Conservation (phyloP, 2,329 filamentous ascomycete genomes). For the Fusarium tjaetaba region DNA sequence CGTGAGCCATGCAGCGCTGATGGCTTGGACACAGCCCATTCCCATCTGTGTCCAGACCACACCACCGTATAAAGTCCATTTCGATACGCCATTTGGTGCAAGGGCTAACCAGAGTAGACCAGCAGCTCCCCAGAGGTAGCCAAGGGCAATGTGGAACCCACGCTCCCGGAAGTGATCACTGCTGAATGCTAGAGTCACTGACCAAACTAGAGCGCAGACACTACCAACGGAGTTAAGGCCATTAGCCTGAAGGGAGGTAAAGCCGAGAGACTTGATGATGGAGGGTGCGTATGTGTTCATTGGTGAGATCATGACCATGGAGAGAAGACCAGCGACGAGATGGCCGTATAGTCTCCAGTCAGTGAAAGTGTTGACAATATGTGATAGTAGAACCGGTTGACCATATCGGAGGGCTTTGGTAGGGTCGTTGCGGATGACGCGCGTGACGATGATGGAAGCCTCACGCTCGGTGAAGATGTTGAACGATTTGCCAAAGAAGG, state of each 20-base stretch:
- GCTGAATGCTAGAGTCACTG: slow-evolving; percentile 40
- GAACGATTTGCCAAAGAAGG: slow-evolving; percentile 39
- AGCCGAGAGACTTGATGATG: slow-evolving; percentile 45
- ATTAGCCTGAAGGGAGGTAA: slow-evolving; percentile 43
- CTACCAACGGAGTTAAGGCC: slow-evolving; percentile 45
- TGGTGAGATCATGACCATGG: slow-evolving; percentile 47
- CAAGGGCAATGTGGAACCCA: slow-evolving; percentile 43
- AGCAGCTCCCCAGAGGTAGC: slow-evolving; percentile 41
- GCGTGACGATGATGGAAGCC: slow-evolving; percentile 42
- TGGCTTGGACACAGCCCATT: slow-evolving; percentile 46
- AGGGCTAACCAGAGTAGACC: slow-evolving; percentile 44
- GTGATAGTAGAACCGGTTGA: slow-evolving; percentile 34
- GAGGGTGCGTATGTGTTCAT: slow-evolving; percentile 47
- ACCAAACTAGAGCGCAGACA: slow-evolving; percentile 42
- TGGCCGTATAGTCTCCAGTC: slow-evolving; percentile 47
- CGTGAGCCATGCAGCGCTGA: slow-evolving; percentile 46
- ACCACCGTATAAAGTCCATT: slow-evolving; percentile 44
- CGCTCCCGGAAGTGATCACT: slow-evolving; percentile 45
- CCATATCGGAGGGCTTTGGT: slow-evolving; percentile 42
- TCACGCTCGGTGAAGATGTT: slow-evolving; percentile 41
- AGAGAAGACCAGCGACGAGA: slow-evolving; percentile 39
- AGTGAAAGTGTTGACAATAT: slow-evolving; percentile 41
- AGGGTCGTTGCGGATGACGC: slow-evolving; percentile 45
- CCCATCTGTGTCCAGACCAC: slow-evolving; percentile 48
- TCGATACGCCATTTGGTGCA: slow-evolving; percentile 35